Conservation (phyloP, 2,329 filamentous ascomycete genomes). For the Colletotrichum acutatum region DNA sequence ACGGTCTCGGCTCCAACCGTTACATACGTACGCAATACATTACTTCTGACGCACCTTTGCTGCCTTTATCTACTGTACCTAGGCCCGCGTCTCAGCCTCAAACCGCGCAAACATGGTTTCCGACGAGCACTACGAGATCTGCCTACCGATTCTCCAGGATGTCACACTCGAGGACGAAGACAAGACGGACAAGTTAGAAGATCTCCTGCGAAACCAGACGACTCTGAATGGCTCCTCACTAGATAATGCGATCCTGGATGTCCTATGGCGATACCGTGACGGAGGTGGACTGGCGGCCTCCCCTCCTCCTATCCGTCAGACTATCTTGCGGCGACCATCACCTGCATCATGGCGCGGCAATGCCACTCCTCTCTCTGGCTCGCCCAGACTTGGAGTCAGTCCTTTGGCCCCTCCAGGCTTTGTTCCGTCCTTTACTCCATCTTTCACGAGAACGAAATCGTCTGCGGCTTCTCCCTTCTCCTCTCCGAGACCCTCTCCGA, state of each 20-base stretch:
- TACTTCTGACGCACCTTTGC: constrained; percentile 21
- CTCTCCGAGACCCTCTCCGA: constrained; percentile 91
- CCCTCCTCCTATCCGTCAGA: constrained; percentile 87
- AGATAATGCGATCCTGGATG: constrained; percentile 91
- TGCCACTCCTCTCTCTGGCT: constrained; percentile 83
- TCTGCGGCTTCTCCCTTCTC: constrained; percentile 89
- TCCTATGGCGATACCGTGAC: constrained; percentile 86
- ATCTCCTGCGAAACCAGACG: constrained; percentile 83
- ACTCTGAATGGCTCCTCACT: constrained; percentile 79
- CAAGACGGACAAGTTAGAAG: constrained; percentile 87
- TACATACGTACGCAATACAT: constrained; percentile 33
- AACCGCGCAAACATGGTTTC: constrained; percentile 77
- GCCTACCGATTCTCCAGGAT: constrained; percentile 88
- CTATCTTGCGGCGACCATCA: constrained; percentile 88
- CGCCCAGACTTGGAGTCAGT: constrained; percentile 82
- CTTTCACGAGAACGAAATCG: constrained; percentile 81
- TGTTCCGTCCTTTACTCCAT: constrained; percentile 82
- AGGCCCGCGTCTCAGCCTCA: constrained; percentile 21
- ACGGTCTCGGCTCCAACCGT: constrained; percentile 19
- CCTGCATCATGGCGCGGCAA: constrained; percentile 93
- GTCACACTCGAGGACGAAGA: constrained; percentile 89
- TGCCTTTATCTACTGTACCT: constrained; percentile 3
- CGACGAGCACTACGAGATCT: constrained; percentile 92
- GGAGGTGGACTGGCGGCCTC: constrained; percentile 73
- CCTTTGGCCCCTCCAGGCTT: constrained; percentile 89